Base-by-base conservation (phyloP, 164 flowering plant species). In the Dillenia turbinata region DNA sequence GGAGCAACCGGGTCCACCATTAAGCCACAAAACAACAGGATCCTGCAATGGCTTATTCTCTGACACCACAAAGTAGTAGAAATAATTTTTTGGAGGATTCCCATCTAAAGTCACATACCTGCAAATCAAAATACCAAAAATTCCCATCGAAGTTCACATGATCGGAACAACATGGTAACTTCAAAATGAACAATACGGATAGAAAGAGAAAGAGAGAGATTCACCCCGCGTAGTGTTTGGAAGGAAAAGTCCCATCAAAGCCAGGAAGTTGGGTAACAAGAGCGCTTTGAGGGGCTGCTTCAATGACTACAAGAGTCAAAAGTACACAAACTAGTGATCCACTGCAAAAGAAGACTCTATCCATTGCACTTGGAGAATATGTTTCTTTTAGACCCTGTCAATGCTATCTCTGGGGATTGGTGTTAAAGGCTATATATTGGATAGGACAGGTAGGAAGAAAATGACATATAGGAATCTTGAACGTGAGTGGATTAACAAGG, bases 1-100 rank as follows among this genome's bases (percentile, higher is more conserved):
- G 12, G 98, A 94, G 76, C 98, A 94, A 8, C 97, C 96, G 1
- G 97, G 98, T 40, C 97, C 98, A 19, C 98, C 98, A 78, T 94
- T 94, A 33, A 94, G 92, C 98, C 98, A 94, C 11, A 94, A 74
- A 52, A 94, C 98, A 63, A 94, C 82, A 26, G 93, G 97, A 70
- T 89, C 97, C 71, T 81, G 66, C 0, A 83, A 66, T 19, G 95
- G 86, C 44, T 79, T 83, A 58, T 88, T 70, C 61, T 94, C 97
- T 0, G 98, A 94, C 59, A 62, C 81, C 14, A 90, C 85, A 57
- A 87, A 87, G 47, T 94, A 94, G 68, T 94, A 91, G 69, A 72
- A 94, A 59, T 90, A 71, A 45, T 80, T 85, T 81, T 70, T 90
- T 56, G 85, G 87, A 71, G 75, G 71, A 49, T 10, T 69, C 65